Evolutionary conservation across 352 stramenopile genomes (phyloP).

Genomic region (Phytophthora litchii): DNA sequence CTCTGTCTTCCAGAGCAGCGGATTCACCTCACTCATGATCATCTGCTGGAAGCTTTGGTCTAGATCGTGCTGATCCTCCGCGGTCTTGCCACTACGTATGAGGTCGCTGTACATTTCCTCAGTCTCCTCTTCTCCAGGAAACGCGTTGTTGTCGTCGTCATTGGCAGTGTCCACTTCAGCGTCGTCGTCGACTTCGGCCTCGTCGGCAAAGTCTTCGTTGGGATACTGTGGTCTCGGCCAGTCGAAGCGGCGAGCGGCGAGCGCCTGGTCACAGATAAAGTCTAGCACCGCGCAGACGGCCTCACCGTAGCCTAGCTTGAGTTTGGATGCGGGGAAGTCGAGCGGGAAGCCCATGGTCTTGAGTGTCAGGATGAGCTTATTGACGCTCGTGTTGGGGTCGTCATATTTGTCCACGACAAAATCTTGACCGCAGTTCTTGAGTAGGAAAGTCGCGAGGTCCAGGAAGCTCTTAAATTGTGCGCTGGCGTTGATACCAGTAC

Average conservation of each 20-base stretch:
- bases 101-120: slow-evolving; percentile 75
- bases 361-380: slow-evolving; percentile 86
- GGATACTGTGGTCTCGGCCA: slow-evolving; percentile 76
- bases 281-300: slow-evolving; percentile 74
- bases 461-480: slow-evolving; percentile 85
- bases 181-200: slow-evolving; percentile 76
- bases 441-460: slow-evolving; percentile 70
- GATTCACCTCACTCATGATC: slow-evolving; percentile 84
- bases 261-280: slow-evolving; percentile 85
- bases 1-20: slow-evolving; percentile 84
- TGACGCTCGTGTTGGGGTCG: slow-evolving; percentile 86
- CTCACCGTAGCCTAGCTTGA: slow-evolving; percentile 81
- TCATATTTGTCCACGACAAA: slow-evolving; percentile 90
- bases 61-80: slow-evolving; percentile 50
- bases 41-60: slow-evolving; percentile 87
- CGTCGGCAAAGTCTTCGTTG: slow-evolving; percentile 84
- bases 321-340: slow-evolving; percentile 80
- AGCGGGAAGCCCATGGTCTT: slow-evolving; percentile 85
- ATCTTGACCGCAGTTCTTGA: slow-evolving; percentile 81
- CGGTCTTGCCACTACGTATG: slow-evolving; percentile 31
- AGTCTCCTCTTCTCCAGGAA: slow-evolving; percentile 48
- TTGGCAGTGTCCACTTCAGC: slow-evolving; percentile 60
- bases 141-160: slow-evolving; percentile 51
- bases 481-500: slow-evolving; percentile 60
- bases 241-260: slow-evolving; percentile 62